Percentiles rank a stretch among this genome's conserved stretches.
Evolutionary conservation across 805 yeast genomes (phyloP).

Genomic region (Starmerella roubikii): DNA sequence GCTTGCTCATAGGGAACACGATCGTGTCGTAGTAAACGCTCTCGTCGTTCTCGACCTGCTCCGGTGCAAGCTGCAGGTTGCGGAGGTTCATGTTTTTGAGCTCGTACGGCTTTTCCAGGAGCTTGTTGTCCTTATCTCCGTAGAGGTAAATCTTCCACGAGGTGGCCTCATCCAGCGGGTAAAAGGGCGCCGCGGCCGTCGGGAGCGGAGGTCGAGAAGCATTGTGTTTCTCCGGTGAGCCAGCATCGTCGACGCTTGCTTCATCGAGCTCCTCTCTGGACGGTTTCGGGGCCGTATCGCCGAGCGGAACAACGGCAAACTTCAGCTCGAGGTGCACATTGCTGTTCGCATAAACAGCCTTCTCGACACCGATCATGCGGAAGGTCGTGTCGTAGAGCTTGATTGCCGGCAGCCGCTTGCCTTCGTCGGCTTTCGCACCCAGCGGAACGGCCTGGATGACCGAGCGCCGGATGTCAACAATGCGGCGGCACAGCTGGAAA

Average conservation of each 20-base stretch:
- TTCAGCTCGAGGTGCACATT: slow-evolving; percentile 63
- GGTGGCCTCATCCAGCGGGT: slow-evolving; percentile 42
- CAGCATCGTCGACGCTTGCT: slow-evolving; percentile 21
- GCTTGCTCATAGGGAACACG: slow-evolving; percentile 57
- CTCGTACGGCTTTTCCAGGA: slow-evolving; percentile 33
- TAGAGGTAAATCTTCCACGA: slow-evolving; percentile 59
- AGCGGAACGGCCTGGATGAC: slow-evolving; percentile 64
- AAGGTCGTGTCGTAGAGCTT: slow-evolving; percentile 58
- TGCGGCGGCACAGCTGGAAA: slow-evolving; percentile 45
- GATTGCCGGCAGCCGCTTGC: slow-evolving; percentile 43
- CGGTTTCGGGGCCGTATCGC: slow-evolving; percentile 23
- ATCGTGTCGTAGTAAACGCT: slow-evolving; percentile 49
- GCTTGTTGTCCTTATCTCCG: slow-evolving; percentile 64
- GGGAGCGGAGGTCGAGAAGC: slow-evolving; percentile 59
- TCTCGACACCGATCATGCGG: slow-evolving; percentile 73
- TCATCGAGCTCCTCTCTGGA: slow-evolving; percentile 20
- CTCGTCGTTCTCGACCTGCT: slow-evolving; percentile 31
- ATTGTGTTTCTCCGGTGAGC: slow-evolving; percentile 33
- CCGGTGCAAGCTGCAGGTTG: slow-evolving; percentile 42
- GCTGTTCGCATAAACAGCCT: slow-evolving; percentile 58
- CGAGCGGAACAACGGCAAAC: slow-evolving; percentile 60
- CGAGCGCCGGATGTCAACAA: slow-evolving; percentile 55
- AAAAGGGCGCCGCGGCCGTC: slow-evolving; percentile 55
- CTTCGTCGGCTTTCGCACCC: slow-evolving; percentile 41
- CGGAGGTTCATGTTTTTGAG: slow-evolving; percentile 40